These are phyloP conservation scores for Penicillium pancosmium DNA, from an alignment of 495 filamentous ascomycete genomes.

Conservation along the genomic window DNA sequence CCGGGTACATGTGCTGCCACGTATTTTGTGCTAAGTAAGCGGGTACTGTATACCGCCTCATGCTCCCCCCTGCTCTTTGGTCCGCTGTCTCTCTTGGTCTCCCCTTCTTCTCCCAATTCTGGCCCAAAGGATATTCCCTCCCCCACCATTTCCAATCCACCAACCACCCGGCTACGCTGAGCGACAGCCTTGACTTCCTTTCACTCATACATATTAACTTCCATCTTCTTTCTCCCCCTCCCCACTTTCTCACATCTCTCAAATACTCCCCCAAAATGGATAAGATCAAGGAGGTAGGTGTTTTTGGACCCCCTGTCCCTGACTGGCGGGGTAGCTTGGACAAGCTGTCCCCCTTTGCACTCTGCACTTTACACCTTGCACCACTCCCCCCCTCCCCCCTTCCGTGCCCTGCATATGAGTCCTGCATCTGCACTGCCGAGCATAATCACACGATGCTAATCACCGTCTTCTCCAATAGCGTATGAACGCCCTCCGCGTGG, in stretches of 20 bases:
- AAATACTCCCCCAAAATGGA: slow-evolving; percentile 47
- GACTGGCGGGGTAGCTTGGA: slow-evolving; percentile 49
- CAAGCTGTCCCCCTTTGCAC: slow-evolving; percentile 29
- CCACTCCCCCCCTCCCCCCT: slow-evolving; percentile 14
- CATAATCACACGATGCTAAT: slow-evolving; percentile 23
- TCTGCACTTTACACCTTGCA: not conserved
- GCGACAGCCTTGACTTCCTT: slow-evolving; percentile 40
- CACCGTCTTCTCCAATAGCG: slow-evolving; percentile 56
- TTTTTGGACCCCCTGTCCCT: slow-evolving; percentile 30
- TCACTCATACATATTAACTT: slow-evolving; percentile 35
- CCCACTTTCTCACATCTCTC: slow-evolving; percentile 12
- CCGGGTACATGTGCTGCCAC: slow-evolving; percentile 9
- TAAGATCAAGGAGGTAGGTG: slow-evolving; percentile 79
- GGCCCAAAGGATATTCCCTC: slow-evolving; percentile 16
- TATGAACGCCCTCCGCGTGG: slow-evolving; percentile 89
- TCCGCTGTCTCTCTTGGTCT: not conserved
- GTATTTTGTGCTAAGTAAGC: not conserved
- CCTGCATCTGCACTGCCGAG: slow-evolving; percentile 12
- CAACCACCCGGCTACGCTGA: slow-evolving; percentile 43
- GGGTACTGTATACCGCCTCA: slow-evolving; percentile 5
- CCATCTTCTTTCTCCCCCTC: slow-evolving; percentile 10
- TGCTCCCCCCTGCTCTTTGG: not conserved
- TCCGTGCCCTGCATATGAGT: slow-evolving; percentile 22
- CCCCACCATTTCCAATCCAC: slow-evolving; percentile 18
- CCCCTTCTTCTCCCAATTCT: slow-evolving; percentile 5